A percentile compares a stretch with the other conserved stretches of the same genome.
These are phyloP conservation scores for Euphorbia corollata DNA, from an alignment of 441 rosid species.

Conservation along the genomic window DNA sequence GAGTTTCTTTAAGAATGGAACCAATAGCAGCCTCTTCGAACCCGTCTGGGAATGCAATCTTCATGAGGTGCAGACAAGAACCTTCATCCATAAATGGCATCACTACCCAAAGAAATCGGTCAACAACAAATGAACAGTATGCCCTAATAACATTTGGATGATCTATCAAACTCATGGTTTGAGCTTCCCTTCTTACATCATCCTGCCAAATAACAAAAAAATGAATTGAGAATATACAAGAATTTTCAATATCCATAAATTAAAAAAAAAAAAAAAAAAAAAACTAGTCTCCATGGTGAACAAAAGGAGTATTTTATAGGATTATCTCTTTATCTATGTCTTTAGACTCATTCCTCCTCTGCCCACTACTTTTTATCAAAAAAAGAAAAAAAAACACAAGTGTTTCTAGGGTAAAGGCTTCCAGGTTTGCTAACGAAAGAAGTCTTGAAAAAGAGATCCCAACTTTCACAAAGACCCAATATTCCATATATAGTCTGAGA, in stretches of 20 bases:
- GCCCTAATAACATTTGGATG: constrained; percentile 91
- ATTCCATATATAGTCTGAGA: background rate
- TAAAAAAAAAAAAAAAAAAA: constrained; percentile 8
- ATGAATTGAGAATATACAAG: constrained; percentile 17
- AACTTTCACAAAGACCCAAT: background rate
- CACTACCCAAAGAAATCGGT: constrained; percentile 83
- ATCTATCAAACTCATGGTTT: constrained; percentile 93
- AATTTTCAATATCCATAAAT: constrained; percentile 4
- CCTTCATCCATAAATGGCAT: constrained; percentile 99
- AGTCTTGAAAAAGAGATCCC: background rate
- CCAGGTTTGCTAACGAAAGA: background rate
- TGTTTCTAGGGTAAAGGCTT: background rate
- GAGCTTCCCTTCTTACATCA: constrained; percentile 87
- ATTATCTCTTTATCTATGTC: background rate
- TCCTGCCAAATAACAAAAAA: constrained; percentile 43
- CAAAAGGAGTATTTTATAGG: background rate
- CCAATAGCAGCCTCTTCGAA: constrained; percentile 91
- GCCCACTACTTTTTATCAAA: background rate
- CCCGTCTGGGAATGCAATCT: constrained; percentile 85
- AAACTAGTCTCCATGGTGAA: background rate
- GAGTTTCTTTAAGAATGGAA: constrained; percentile 87
- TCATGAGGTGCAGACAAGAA: constrained; percentile 95
- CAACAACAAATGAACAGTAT: constrained; percentile 90
- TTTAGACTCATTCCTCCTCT: background rate
- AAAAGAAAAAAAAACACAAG: background rate